Evolutionary conservation across 2,329 filamentous ascomycete genomes (phyloP), one percentile per base, ranked within the genome.

Genomic region (Aspergillus pseudoviridinutans): DNA sequence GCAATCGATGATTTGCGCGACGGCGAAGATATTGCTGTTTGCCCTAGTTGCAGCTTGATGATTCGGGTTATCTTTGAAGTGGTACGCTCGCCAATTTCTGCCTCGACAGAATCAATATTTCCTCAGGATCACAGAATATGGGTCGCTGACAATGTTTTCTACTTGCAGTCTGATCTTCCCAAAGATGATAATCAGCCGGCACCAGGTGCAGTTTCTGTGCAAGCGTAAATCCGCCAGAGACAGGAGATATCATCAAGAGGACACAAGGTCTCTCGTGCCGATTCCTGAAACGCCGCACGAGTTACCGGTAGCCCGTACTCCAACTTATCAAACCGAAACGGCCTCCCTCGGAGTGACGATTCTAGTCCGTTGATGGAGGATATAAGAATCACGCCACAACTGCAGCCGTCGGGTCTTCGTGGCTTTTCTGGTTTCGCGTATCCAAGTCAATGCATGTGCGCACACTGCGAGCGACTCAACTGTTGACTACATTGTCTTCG

Each of bases 1-100:
- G 84, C 84, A 22, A 85, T 97, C 56, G 85, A 83, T 55, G 92
- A 97, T 74, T 80, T 99, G 67, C 84, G 87, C 57, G 92, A 97
- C 71, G 90, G 91, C 61, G 87, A 93, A 73, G 92, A 97, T 66
- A 92, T 99, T 70, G 94, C 90, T n/a, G 90, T 97, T 10, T 99
- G 94, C 69, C 94, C 94, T 24, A 97, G 92, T 73, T 99, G 94
- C 76, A 97, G 92, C 74, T 79, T 99, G 67, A 96, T 96, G 91
- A 96, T 99, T 57, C 80, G 88, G 58, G 92, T 99, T 14, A 95
- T 99, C 50, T 99, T 92, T 67, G 94, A 97, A 64, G 75, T 85
- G 71, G 91, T 94, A 75, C 67, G 87, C 71, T 55, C 57, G 27
- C 17, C 14, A 51, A 5, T 27, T 68, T 24, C 59, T 59, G 49